phyloP scores from a whole-genome alignment of 2,329 filamentous ascomycete genomes.

The Xylaria polymorpha region DNA sequence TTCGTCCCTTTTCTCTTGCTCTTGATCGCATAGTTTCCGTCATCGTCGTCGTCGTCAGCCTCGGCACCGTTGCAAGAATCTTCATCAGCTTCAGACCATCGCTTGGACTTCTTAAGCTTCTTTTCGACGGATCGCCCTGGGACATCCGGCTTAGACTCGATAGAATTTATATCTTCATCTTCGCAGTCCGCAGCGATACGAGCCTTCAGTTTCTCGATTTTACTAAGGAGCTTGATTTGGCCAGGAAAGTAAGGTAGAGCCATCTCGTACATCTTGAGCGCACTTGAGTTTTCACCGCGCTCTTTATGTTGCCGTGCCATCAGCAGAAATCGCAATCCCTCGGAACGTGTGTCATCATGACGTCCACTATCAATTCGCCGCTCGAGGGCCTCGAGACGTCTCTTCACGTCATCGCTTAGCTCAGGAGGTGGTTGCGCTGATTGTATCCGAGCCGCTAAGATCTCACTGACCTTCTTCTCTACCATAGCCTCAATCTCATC shows the following conservation, averaged over 20 bases:
- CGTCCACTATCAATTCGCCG: conserved; percentile 79
- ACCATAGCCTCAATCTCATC: conserved; percentile 91
- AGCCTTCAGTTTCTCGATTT: conserved; percentile 72
- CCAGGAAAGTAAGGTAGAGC: conserved; percentile 87
- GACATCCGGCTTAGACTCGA: conserved; percentile 26
- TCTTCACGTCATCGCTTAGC: conserved; percentile 82
- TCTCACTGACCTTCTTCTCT: conserved; percentile 90
- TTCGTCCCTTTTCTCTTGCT: conserved; percentile 44
- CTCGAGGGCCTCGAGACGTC: conserved; percentile 84
- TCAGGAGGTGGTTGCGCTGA: conserved; percentile 59
- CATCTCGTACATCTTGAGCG: conserved; percentile 86
- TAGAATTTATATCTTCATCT: conserved; percentile 21
- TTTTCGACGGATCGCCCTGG: conserved; percentile 39
- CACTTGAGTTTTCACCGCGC: conserved; percentile 79
- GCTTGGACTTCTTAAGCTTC: conserved; percentile 47
- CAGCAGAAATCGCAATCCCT: conserved; percentile 86
- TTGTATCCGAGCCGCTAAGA: conserved; percentile 80
- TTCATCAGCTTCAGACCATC: conserved; percentile 41
- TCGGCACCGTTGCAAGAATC: conserved; percentile 54
- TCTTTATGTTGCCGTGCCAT: conserved; percentile 93
- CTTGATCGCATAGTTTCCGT: conserved; percentile 48
- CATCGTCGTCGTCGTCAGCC: conserved; percentile 49
- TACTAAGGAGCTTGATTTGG: conserved; percentile 79
- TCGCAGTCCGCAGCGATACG: conserved; percentile 57
- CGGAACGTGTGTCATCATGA: conserved; percentile 78